These are phyloP conservation scores for Pseudogymnoascus verrucosus DNA, from an alignment of 2,329 filamentous ascomycete species.

Conservation along the genomic window DNA sequence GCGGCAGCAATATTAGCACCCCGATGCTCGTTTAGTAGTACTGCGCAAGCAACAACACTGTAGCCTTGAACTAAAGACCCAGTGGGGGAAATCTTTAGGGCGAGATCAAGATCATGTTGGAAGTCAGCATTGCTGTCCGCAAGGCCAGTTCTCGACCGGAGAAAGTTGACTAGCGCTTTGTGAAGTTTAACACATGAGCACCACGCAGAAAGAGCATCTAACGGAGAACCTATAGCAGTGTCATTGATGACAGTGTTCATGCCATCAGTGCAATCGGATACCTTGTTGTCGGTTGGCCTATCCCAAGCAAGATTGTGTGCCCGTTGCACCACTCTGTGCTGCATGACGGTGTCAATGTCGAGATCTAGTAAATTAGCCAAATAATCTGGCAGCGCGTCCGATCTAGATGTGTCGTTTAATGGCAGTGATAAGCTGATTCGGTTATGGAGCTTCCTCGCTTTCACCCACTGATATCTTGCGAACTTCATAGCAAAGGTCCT, in stretches of 20 bases:
- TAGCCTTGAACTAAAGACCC: slow-evolving; percentile 64
- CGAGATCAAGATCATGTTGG: slow-evolving; percentile 34
- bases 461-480: slow-evolving; percentile 72
- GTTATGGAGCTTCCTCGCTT: slow-evolving; percentile 59
- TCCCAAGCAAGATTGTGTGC: slow-evolving; percentile 90
- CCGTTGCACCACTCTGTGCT: slow-evolving; percentile 68
- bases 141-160: slow-evolving; percentile 42
- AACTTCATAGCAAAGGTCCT: slow-evolving; percentile 65
- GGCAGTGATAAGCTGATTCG: slow-evolving; percentile 29
- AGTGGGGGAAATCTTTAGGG: slow-evolving; percentile 66
- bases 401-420: slow-evolving; percentile 33
- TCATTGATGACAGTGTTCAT: slow-evolving; percentile 36
- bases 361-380: slow-evolving; percentile 67
- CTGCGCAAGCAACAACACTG: slow-evolving; percentile 50
- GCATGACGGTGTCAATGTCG: slow-evolving; percentile 76
- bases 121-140: slow-evolving; percentile 29
- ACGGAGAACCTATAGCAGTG: slow-evolving; percentile 71
- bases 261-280: slow-evolving; percentile 43
- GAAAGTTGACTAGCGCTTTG: slow-evolving; percentile 56
- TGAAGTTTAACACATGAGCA: slow-evolving; percentile 72
- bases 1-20: background rate
- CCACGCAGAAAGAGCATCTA: slow-evolving; percentile 90
- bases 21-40: slow-evolving; percentile 41
- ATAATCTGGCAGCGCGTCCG: slow-evolving; percentile 65
- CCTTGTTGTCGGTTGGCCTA: slow-evolving; percentile 45